These are phyloP conservation scores for Mycena kentingensis DNA, from an alignment of 768 basidiomycete species.

Conservation along the genomic window DNA sequence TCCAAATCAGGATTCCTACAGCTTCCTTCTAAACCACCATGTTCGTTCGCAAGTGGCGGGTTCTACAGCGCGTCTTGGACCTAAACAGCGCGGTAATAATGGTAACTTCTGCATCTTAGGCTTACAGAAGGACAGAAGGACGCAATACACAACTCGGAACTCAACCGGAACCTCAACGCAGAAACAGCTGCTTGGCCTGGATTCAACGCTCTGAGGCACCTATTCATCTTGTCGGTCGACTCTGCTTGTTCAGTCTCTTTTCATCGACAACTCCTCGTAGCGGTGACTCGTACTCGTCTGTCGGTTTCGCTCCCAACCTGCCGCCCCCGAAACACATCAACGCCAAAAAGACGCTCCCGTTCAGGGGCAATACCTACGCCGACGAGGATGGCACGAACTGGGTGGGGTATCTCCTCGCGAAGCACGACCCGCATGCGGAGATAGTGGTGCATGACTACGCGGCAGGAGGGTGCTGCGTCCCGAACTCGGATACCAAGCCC, in stretches of 20 bases:
- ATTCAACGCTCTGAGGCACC: constrained; percentile 39
- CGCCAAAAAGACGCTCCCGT: constrained; percentile 50
- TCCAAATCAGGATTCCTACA: too few species aligned
- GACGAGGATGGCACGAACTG: constrained; percentile 56
- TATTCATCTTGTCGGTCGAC: constrained; percentile 56
- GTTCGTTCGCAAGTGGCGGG: too few species aligned
- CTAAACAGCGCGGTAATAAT: too few species aligned
- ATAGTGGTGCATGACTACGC: constrained; percentile 64
- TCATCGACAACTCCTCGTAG: constrained; percentile 32
- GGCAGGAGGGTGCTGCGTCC: constrained; percentile 49
- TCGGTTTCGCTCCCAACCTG: constrained; percentile 29
- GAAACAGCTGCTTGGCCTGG: constrained; percentile 41
- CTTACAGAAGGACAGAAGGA: too few species aligned
- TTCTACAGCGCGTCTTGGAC: too few species aligned
- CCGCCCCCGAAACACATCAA: constrained; percentile 38
- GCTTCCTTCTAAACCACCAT: too few species aligned
- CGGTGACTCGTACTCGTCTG: constrained; percentile 62
- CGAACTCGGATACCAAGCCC: constrained; percentile 45
- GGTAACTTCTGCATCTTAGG: too few species aligned
- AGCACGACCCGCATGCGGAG: constrained; percentile 39
- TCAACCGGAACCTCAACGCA: too few species aligned
- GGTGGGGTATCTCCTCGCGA: constrained; percentile 60
- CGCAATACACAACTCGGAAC: too few species aligned
- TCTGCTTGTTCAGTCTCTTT: neutral
- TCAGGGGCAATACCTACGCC: constrained; percentile 51